These are phyloP conservation scores for Cyberlindnera maclurae DNA, from an alignment of 805 yeast genomes.

Conservation along the genomic window DNA sequence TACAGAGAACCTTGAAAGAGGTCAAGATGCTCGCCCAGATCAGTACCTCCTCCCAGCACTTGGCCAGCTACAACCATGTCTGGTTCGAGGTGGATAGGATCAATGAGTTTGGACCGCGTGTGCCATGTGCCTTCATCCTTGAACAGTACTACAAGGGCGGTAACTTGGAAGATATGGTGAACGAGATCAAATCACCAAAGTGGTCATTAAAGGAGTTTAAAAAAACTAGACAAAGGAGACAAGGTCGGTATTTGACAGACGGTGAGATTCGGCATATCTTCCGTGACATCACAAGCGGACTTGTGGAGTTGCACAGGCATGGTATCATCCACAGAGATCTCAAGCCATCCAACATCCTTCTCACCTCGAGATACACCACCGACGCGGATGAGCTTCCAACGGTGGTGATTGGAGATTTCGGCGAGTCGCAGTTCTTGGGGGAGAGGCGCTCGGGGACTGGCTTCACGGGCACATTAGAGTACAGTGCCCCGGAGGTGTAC, in stretches of 20 bases:
- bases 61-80: conserved; percentile 83
- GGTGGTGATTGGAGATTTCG: conserved; percentile 82
- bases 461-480: conserved; percentile 82
- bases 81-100: conserved; percentile 71
- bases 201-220: conserved; percentile 32
- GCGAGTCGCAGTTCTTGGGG: conserved; percentile 78
- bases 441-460: conserved; percentile 64
- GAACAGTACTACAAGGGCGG: conserved; percentile 91
- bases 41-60: conserved; percentile 46
- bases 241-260: conserved; percentile 36
- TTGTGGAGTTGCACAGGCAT: conserved; percentile 60
- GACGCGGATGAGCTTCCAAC: conserved; percentile 40
- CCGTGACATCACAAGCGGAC: conserved; percentile 62
- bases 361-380: conserved; percentile 27
- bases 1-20: conserved; percentile 66
- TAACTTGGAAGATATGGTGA: conserved; percentile 63
- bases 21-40: conserved; percentile 57
- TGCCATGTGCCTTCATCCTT: conserved; percentile 71
- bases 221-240: conserved; percentile 24
- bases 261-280: conserved; percentile 64
- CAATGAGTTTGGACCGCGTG: conserved; percentile 44
- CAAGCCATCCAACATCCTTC: conserved; percentile 81
- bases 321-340: conserved; percentile 84
- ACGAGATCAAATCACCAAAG: conserved; percentile 29
- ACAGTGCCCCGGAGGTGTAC: conserved; percentile 68